Base-by-base conservation (phyloP, 345 rosid genomes). In the Pugionium dolabratum region DNA sequence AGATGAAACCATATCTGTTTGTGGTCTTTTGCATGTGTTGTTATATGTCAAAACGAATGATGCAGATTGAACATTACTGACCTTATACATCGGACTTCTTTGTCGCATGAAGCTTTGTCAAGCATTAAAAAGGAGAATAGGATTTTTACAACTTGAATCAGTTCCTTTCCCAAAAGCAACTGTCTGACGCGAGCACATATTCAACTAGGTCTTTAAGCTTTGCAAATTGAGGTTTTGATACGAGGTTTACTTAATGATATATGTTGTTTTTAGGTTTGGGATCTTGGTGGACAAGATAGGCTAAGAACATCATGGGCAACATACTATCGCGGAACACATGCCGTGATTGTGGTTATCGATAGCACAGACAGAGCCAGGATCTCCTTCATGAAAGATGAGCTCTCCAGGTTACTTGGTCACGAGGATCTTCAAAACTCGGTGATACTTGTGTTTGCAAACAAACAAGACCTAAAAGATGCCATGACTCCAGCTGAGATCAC, bases 241-340 rank as follows among this genome's bases (percentile, higher is more conserved):
- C 0, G 27, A 7, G 27, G 36, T 58, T 68, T 18, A 9, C 37
- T 27, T 31, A 6, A 10, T 44, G 29, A 42, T 46, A 46, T 9
- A 31, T 43, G 31, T 74, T 73, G 47, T 55, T n/a, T 56, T 57
- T 80, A 90, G 96, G 97, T 85, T 2, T 94, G 96, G 97, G 97
- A 94, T 75, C 88, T 94, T 36, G 97, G 99, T 1, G 99, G 99
- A 43, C 99, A 95, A 83, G 97, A 91, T 9, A 80, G 97, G 62
- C 82, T 94, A 18, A 78, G 99, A 65, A 84, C 93, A 47, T 94
- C 99, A 1, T 94, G 99, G 99, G 93, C 91, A 33, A 94, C 97
- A 39, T 90, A 90, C 64, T 94, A 88, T 48, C 85, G 95, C 4
- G 97, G 97, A 75, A 90, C 97, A 11, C 90, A 94, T 76, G 93